Evolutionary conservation across 345 rosid genomes (phyloP).

Genomic region (Salix purpurea): DNA sequence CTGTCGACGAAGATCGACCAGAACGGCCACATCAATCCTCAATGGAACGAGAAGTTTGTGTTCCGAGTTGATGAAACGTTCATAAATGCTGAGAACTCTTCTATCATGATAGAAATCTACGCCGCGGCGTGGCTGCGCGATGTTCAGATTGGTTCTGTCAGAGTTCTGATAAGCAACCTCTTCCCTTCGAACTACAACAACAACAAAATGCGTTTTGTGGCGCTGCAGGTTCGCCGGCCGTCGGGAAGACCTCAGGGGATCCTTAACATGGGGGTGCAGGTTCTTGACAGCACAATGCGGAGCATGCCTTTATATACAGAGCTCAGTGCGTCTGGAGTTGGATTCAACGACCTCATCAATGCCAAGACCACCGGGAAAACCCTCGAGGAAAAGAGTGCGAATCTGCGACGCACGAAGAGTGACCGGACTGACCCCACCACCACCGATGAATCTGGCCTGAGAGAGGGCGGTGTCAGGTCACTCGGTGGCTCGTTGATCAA

Average conservation of each 20-base stretch:
- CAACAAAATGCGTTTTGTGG: slow-evolving; percentile 27
- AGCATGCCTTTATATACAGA: slow-evolving; percentile 77
- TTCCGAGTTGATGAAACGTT: slow-evolving; percentile 69
- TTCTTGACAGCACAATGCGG: slow-evolving; percentile 59
- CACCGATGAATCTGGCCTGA: slow-evolving; percentile 14
- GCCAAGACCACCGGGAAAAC: slow-evolving; percentile 3
- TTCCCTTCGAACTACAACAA: slow-evolving; percentile 29
- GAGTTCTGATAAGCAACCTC: slow-evolving; percentile 52
- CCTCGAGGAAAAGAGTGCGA: slow-evolving; percentile 18
- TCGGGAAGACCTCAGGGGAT: slow-evolving; percentile 92
- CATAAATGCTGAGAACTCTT: slow-evolving; percentile 47
- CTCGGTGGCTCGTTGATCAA: slow-evolving; percentile 13
- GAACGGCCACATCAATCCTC: slow-evolving; percentile 54
- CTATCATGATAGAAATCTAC: slow-evolving; percentile 68
- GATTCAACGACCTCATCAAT: slow-evolving; percentile 13
- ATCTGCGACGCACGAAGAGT: slow-evolving; percentile 58
- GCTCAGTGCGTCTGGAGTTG: slow-evolving; percentile 28
- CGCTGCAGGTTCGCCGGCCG: slow-evolving; percentile 58
- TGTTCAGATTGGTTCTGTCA: slow-evolving; percentile 60
- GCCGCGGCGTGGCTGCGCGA: slow-evolving; percentile 88
- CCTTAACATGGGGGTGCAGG: slow-evolving; percentile 62
- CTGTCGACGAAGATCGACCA: slow-evolving; percentile 71
- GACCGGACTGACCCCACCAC: slow-evolving; percentile 52
- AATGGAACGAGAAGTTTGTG: slow-evolving; percentile 85
- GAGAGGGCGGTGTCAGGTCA: neutral